Evolutionary conservation across 2,329 filamentous ascomycete species (phyloP), one percentile per base, ranked within the genome.

Genomic region (Zarea fungicola): DNA sequence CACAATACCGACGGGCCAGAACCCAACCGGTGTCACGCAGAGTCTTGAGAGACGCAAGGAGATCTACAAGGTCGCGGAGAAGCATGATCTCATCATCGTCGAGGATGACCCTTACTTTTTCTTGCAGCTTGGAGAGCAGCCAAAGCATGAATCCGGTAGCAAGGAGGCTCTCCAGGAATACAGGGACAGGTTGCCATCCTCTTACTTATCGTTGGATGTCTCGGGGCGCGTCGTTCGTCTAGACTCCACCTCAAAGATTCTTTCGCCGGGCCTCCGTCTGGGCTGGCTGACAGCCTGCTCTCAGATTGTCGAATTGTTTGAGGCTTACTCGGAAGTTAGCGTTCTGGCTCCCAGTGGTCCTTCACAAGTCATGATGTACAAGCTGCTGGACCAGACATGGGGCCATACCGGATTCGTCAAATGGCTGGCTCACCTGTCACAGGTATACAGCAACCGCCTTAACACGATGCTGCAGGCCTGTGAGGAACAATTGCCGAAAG

Each of bases 91-190:
- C 35, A 84, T 79, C 68, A 89, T 95, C 61, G 69, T 93, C 56
- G 89, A 95, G 70, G 89, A 93, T 62, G 89, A 93, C 62, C 89
- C 89, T 3, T 93, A 95, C 70, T 93, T 90, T 68, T 93, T 89
- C 70, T 72, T 93, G 37, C 88, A 93, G 64, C 80, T 83, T 70
- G 45, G 39, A 1, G n/a, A 34, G 10, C 10, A 57, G 69, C 13
- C 42, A 11, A 32, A 40, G 23, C n/a, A 41, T 5, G 35, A 46
- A 7, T 4, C n/a, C 11, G 26, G 22, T 11, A 50, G 41, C 26
- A 41, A 41, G 6, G 41, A 50, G 29, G 40, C 41, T 1, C 35
- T 50, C 10, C 48, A 50, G 32, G 48, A 29, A 11, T 56, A 44
- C 14, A 29, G 41, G 9, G 22, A 42, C 29, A 37, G 21, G 9